Evolutionary conservation across 768 basidiomycete genomes (phyloP), one percentile per base, ranked within the genome.

Genomic region (Rhodotorula kratochvilovae): DNA sequence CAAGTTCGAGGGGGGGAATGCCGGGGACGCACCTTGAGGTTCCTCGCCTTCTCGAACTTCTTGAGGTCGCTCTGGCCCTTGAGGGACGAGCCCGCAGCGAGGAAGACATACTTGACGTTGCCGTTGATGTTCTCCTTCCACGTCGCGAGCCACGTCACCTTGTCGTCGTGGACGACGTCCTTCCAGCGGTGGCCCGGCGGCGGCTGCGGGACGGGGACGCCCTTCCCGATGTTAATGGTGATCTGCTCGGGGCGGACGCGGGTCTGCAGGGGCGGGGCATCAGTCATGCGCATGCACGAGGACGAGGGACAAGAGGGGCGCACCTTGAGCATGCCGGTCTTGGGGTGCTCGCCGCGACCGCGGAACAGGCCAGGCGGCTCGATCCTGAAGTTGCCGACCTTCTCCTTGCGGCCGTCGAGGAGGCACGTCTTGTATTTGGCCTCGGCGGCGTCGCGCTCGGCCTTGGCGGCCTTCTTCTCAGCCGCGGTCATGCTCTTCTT

Each of bases 61-160:
- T 85, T 82, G 88, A 93, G 90, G 82, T 99, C 96, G 79, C 92
- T 94, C 81, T 98, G 94, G 54, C 96, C 96, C 82, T 99, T 99
- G 78, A 97, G 85, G 15, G 93, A 94, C 77, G 92, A 95, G 53
- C 92, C 92, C n/a, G 96, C 91, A 13, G 96, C 92, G 73, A 98
- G 82, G 85, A 98, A 98, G 65, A 99, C 96, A 79, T 99, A 74
- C 66, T 91, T 75, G 68, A 75, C 74, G 62, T 72, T 71, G 70
- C 88, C 87, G 78, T 98, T 98, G 81, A 98, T 88, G 79, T 99
- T 99, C 81, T 98, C 96, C 57, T 92, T 93, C 96, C 96, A 99
- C 66, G 90, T 94, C 10, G 96, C 96, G 59, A 99, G 85, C 96
- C 96, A 99, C 21, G 96, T 98, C 36, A 98, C 96, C 5, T 92